Conservation (phyloP, 805 yeast genomes). For the Saccharomycopsis sp. region DNA sequence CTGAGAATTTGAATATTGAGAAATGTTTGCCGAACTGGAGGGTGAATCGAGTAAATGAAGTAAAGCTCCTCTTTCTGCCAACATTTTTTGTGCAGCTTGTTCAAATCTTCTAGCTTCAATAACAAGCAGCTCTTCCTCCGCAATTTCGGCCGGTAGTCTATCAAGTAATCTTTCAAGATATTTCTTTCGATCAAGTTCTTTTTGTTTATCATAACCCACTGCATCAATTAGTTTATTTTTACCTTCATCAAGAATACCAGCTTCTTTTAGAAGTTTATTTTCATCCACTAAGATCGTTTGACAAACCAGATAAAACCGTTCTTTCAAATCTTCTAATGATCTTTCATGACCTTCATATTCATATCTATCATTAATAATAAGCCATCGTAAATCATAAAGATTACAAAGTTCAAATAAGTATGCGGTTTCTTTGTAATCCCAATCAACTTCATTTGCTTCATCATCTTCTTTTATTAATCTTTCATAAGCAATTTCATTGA, state of each 20-base stretch:
- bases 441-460: slow-evolving; percentile 18
- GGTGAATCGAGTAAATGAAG: slow-evolving; percentile 81
- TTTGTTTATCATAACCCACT: slow-evolving; percentile 55
- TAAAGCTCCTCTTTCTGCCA: slow-evolving; percentile 70
- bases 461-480: slow-evolving; percentile 31
- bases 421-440: slow-evolving; percentile 48
- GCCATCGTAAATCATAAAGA: slow-evolving; percentile 45
- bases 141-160: slow-evolving; percentile 92
- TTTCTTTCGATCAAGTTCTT: slow-evolving; percentile 70
- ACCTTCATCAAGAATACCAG: slow-evolving; percentile 25
- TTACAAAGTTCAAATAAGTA: slow-evolving; percentile 66
- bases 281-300: slow-evolving; percentile 39
- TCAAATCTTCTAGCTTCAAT: slow-evolving; percentile 91
- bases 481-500: slow-evolving; percentile 52
- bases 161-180: slow-evolving; percentile 68
- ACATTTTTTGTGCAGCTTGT: slow-evolving; percentile 80
- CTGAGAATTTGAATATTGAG: slow-evolving; percentile 72
- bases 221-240: slow-evolving; percentile 47
- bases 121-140: slow-evolving; percentile 92
- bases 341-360: slow-evolving; percentile 20
- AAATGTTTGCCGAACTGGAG: slow-evolving; percentile 54
- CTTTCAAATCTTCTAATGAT: slow-evolving; percentile 71
- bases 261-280: slow-evolving; percentile 19
- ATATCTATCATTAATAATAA: slow-evolving; percentile 54
- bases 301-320: slow-evolving; percentile 64